phyloP scores from a whole-genome alignment of 257 asterid species.

The Nicotiana undulata region DNA sequence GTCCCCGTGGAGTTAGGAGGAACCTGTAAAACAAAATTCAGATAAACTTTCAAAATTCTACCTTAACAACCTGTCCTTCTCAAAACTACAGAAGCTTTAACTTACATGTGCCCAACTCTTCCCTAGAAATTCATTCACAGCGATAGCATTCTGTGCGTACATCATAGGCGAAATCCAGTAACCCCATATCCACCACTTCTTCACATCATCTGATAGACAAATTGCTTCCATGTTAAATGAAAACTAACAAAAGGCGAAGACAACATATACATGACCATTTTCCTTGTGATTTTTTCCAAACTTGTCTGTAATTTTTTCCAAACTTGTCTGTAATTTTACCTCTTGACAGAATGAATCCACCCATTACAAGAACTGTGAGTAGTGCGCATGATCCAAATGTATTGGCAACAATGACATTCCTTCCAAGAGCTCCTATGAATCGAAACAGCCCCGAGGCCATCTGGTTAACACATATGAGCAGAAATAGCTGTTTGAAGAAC shows the following conservation, averaged over 20 bases:
- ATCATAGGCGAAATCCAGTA: conserved; percentile 78
- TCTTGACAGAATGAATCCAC: conserved; percentile 49
- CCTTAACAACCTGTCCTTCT: not conserved
- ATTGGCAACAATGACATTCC: conserved; percentile 13
- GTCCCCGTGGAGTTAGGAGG: conserved; percentile 41
- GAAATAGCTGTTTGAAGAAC: conserved; percentile 10
- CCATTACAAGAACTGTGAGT: conserved; percentile 11
- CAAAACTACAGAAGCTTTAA: not conserved
- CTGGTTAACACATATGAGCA: conserved; percentile 10
- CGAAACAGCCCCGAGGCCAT: conserved; percentile 13
- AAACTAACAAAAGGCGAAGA: not conserved
- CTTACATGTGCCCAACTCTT: conserved; percentile 83
- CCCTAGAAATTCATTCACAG: conserved; percentile 75
- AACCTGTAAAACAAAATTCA: conserved; percentile 22
- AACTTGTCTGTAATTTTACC: conserved; percentile 25
- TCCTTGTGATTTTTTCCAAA: not conserved
- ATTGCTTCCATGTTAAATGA: not conserved
- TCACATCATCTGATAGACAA: conserved; percentile 32
- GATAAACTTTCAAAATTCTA: not conserved
- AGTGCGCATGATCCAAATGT: conserved; percentile 15
- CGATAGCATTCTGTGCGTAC: conserved; percentile 71
- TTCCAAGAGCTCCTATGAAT: conserved; percentile 13
- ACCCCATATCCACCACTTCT: conserved; percentile 74
- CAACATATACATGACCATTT: not conserved
- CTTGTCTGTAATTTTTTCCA: not conserved